Evolutionary conservation across 495 filamentous ascomycete species (phyloP).

Genomic region (Haplographium delicatum): DNA sequence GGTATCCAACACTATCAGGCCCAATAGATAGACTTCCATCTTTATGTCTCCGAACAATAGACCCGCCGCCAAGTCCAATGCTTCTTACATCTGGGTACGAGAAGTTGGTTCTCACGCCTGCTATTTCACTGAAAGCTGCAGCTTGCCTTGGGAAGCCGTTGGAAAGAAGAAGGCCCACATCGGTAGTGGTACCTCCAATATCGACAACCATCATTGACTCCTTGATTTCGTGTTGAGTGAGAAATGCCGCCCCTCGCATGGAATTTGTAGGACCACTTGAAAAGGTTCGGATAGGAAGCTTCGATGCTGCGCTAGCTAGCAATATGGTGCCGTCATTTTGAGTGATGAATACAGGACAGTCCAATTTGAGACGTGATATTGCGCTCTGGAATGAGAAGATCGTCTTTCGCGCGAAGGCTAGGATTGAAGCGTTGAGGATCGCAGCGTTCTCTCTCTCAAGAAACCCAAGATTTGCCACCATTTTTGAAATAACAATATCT

Average conservation of each 20-base stretch:
- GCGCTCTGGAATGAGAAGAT: constrained; percentile 37
- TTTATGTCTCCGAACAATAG: constrained; percentile 31
- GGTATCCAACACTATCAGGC: constrained; percentile 42
- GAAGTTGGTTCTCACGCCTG: constrained; percentile 47
- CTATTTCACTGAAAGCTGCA: constrained; percentile 42
- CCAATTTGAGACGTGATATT: constrained; percentile 35
- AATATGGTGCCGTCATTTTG: constrained; percentile 49
- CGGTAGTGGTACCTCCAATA: constrained; percentile 51
- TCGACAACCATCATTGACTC: constrained; percentile 38
- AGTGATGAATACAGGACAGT: constrained; percentile 43
- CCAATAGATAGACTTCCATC: constrained; percentile 33
- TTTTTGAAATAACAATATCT: constrained; percentile 31
- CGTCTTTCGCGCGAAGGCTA: constrained; percentile 37
- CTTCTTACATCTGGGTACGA: constrained; percentile 46
- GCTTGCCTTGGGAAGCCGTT: constrained; percentile 51
- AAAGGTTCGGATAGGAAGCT: constrained; percentile 46
- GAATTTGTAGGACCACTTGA: constrained; percentile 46
- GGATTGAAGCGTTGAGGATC: constrained; percentile 45
- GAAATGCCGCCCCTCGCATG: constrained; percentile 45
- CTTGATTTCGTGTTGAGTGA: constrained; percentile 25
- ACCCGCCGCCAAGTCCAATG: constrained; percentile 50
- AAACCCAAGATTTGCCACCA: constrained; percentile 43
- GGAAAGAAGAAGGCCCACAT: constrained; percentile 45
- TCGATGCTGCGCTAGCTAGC: constrained; percentile 32
- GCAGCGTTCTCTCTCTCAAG: constrained; percentile 47